A percentile compares a stretch with the other conserved stretches of the same genome.
phyloP scores from a whole-genome alignment of 768 basidiomycete genomes.

The Mycena amicta region DNA sequence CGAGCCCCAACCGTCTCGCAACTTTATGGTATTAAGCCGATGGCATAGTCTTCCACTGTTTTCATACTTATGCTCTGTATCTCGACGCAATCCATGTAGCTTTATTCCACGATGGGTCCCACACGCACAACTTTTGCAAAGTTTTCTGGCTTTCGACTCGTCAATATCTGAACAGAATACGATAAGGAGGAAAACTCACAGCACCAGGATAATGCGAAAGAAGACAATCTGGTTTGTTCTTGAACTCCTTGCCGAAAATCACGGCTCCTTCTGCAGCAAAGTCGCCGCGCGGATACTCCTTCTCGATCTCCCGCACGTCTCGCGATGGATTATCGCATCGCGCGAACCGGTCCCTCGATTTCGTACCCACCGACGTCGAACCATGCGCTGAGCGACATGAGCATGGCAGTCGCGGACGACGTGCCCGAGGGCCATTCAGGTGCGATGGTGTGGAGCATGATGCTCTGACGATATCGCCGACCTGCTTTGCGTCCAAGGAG shows the following conservation, averaged over 20 bases:
- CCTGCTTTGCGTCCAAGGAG: constrained; percentile 4
- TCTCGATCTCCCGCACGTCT: constrained; percentile 25
- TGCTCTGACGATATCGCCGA: constrained; percentile 26
- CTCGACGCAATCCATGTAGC: too few species aligned
- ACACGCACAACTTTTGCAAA: background rate
- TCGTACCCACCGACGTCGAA: constrained; percentile 23
- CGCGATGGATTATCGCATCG: constrained; percentile 10
- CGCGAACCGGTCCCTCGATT: constrained; percentile 9
- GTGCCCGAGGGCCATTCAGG: constrained; percentile 13
- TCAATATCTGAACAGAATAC: background rate
- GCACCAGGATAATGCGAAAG: constrained; percentile 12
- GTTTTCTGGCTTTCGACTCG: background rate
- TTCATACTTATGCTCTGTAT: too few species aligned
- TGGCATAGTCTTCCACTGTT: too few species aligned
- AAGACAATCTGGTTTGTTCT: constrained; percentile 20
- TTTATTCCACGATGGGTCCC: background rate
- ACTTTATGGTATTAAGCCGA: too few species aligned
- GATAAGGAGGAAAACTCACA: background rate
- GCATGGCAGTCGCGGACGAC: constrained; percentile 19
- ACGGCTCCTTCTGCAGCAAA: constrained; percentile 9
- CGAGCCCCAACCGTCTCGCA: too few species aligned
- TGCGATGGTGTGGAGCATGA: constrained; percentile 23
- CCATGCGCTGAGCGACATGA: constrained; percentile 17
- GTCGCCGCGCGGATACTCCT: constrained; percentile 18
- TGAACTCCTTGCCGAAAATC: constrained; percentile 12